Evolutionary conservation across 768 basidiomycete genomes (phyloP), one percentile per base, ranked within the genome.

Genomic region (Suillus bovinus): DNA sequence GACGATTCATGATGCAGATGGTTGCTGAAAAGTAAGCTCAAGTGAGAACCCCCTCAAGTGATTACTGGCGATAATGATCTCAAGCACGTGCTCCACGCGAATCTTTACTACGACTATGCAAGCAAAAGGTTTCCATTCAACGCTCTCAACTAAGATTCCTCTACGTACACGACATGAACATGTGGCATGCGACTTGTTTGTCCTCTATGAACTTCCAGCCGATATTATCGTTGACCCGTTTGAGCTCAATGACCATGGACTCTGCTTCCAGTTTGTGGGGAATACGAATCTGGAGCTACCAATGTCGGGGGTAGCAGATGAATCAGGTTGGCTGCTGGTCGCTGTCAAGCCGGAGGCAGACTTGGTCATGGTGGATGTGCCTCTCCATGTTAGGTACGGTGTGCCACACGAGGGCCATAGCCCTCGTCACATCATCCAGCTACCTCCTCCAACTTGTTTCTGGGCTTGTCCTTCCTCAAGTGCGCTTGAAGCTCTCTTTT

Each of bases 381-480:
- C 82, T 9, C 59, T 83, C 46, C 82, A 83, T 64, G 75, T 74
- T 20, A 78, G 82, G 16, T 83, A 83, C 63, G 77, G 76, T 29
- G 60, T 64, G 49, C 78, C 76, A 42, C 49, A 58, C 16, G 42
- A 58, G 13, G 63, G 53, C 24, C 53, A 52, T 41, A n/a, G 52
- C 22, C 64, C 66, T 11, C 58, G 65, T 57, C 66, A 69, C 24
- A 61, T 61, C 1, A 68, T 79, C 38, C 33, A 59, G 13, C 59
- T 78, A 31, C 59, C 64, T 5, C 60, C 69, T 24, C 74, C 80
- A 5, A 33, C 63, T 1, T 72, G 72, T 24, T 76, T 79, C 60
- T 72, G 76, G 70, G 71, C 72, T 6, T 78, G 77, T 62, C 64
- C 70, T 41, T 17, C 44, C 22, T 66, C 69, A 39, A 61, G 74